Evolutionary conservation across 768 basidiomycete species (phyloP).

Genomic region (Rhodotorula sphaerocarpa): DNA sequence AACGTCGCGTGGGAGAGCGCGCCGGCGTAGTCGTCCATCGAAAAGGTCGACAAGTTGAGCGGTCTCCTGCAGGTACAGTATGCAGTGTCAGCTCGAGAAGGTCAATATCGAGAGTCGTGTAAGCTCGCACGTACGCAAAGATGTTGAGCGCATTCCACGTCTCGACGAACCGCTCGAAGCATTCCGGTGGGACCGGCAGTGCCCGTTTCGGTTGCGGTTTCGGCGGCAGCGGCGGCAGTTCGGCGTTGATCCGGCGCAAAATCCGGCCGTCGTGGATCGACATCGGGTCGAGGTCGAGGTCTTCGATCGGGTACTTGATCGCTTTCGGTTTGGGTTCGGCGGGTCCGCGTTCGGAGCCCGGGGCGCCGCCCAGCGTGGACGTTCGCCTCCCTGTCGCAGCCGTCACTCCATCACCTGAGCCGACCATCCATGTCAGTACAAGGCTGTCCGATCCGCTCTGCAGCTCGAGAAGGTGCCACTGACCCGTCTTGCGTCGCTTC

Average conservation of each 20-base stretch:
- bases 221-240: conserved; percentile 30
- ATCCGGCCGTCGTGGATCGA: conserved; percentile 37
- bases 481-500: conserved; percentile 23
- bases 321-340: conserved; percentile 54
- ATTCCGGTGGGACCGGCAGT: conserved; percentile 35
- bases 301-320: conserved; percentile 85
- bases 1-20: conserved; percentile 66
- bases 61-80: conserved; percentile 55
- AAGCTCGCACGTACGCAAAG: conserved; percentile 62
- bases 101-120: too few species aligned
- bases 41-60: conserved; percentile 74
- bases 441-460: too few species aligned
- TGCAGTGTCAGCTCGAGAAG: neutral
- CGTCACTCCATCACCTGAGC: neutral
- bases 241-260: conserved; percentile 31
- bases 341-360: neutral
- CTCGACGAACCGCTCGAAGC: conserved; percentile 80
- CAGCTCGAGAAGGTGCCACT: neutral
- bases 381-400: too few species aligned
- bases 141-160: conserved; percentile 89
- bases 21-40: conserved; percentile 85
- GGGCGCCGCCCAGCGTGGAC: neutral
- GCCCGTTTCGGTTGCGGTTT: conserved; percentile 28
- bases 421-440: neutral
- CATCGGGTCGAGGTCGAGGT: conserved; percentile 61